Evolutionary conservation across 2,329 filamentous ascomycete species (phyloP).

Genomic region (Penicillium aurantiogriseum): DNA sequence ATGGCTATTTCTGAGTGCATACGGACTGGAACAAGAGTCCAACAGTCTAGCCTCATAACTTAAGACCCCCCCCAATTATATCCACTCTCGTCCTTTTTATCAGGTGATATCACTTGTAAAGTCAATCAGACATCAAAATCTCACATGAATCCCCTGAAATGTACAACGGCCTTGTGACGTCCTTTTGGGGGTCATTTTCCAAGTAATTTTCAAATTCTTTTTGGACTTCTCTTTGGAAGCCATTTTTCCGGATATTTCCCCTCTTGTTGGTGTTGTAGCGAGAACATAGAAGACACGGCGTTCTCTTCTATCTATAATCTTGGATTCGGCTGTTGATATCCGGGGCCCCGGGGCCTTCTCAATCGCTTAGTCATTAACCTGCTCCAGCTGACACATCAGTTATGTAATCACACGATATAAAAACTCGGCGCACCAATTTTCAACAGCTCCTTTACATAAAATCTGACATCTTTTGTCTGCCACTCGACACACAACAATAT

Average conservation of each 20-base stretch:
- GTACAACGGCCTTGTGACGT: not conserved
- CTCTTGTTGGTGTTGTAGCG: too few relatives aligned
- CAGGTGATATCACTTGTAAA: too few relatives aligned
- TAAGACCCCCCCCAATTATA: not conserved
- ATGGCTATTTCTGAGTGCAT: not conserved
- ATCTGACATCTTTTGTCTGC: not conserved
- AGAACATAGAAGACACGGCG: too few relatives aligned
- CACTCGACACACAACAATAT: not conserved
- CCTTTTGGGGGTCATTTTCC: too few relatives aligned
- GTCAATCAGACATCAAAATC: not conserved
- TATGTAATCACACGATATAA: constrained; percentile 9
- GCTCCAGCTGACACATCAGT: not conserved
- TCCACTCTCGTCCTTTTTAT: too few relatives aligned
- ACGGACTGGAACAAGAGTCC: not conserved
- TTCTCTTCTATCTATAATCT: not conserved
- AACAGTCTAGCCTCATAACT: too few relatives aligned
- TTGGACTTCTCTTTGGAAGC: too few relatives aligned
- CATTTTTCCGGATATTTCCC: too few relatives aligned
- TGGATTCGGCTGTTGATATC: constrained; percentile 1
- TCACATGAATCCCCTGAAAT: not conserved
- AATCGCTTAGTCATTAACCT: not conserved
- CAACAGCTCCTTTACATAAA: not conserved
- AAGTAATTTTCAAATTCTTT: too few relatives aligned
- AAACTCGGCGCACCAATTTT: constrained; percentile 3
- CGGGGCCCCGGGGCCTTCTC: not conserved